Conservation (phyloP, 2,329 filamentous ascomycete species). For the Pseudogymnoascus sp. region DNA sequence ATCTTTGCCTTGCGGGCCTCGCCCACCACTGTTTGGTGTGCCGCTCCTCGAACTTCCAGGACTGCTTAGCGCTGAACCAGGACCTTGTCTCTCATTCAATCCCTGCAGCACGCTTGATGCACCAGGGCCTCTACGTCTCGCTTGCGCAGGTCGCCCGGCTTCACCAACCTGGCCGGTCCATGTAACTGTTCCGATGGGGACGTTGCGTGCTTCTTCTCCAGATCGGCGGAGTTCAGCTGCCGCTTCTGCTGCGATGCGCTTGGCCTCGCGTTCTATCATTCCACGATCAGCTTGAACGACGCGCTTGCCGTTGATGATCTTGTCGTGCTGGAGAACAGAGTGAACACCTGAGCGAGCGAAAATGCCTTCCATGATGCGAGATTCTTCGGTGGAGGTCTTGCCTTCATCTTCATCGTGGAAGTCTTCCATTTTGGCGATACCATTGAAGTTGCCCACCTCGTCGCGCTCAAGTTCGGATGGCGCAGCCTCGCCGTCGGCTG, state of each 20-base stretch:
- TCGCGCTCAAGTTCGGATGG: constrained; percentile 18
- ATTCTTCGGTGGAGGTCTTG: constrained; percentile 47
- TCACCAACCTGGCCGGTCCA: constrained; percentile 86
- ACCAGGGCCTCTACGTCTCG: constrained; percentile 39
- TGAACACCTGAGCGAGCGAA: constrained; percentile 81
- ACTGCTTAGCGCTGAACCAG: constrained; percentile 29
- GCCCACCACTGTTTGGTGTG: constrained; percentile 30
- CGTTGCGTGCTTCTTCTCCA: constrained; percentile 59
- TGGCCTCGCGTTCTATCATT: constrained; percentile 75
- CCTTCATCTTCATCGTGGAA: constrained; percentile 44
- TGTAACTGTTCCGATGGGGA: constrained; percentile 79
- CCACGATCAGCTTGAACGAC: constrained; percentile 65
- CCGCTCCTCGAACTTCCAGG: constrained; percentile 39
- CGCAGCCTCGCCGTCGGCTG: constrained; percentile 21
- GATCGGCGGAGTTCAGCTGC: constrained; percentile 67
- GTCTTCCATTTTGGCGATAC: constrained; percentile 57
- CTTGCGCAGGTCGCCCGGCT: constrained; percentile 56
- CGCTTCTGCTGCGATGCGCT: constrained; percentile 68
- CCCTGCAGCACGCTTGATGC: constrained; percentile 49
- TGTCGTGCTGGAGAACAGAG: constrained; percentile 86
- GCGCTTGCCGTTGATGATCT: constrained; percentile 72
- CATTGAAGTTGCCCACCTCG: constrained; percentile 45
- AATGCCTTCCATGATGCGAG: constrained; percentile 78
- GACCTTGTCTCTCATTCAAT: constrained; percentile 46
- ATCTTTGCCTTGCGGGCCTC: constrained; percentile 46